phyloP scores from a whole-genome alignment of 352 stramenopile genomes.

The Phytophthora citrophthora region DNA sequence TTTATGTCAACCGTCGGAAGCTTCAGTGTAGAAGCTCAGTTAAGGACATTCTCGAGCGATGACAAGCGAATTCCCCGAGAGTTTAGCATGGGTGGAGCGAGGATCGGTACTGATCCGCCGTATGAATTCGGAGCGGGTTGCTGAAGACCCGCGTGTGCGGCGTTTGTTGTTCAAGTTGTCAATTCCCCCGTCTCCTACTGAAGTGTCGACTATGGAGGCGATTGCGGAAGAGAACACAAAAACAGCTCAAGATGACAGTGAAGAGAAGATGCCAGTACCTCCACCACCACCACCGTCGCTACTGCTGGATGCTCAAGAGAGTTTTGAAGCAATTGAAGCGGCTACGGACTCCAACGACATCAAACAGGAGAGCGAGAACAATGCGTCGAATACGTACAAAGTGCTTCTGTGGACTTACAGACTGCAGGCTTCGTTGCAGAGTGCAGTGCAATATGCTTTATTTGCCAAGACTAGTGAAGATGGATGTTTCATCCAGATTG shows the following conservation, averaged over 20 bases:
- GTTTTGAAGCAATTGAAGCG: conserved; percentile 76
- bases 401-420: conserved; percentile 84
- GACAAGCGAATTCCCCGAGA: conserved; percentile 45
- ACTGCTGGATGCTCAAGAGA: conserved; percentile 48
- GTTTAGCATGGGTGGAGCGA: conserved; percentile 79
- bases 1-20: conserved; percentile 1
- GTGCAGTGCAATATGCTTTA: conserved; percentile 72
- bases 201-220: conserved; percentile 31
- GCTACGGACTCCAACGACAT: conserved; percentile 53
- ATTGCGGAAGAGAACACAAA: conserved; percentile 31
- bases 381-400: conserved; percentile 68
- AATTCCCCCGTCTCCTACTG: conserved; percentile 28
- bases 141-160: conserved; percentile 80
- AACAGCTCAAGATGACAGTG: conserved; percentile 8
- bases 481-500: conserved; percentile 83
- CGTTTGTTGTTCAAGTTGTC: conserved; percentile 58
- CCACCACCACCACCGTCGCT: conserved; percentile 29
- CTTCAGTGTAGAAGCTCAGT: not conserved
- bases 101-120: conserved; percentile 83
- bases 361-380: conserved; percentile 83
- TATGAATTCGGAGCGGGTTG: conserved; percentile 90
- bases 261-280: conserved; percentile 40
- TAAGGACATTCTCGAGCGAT: conserved; percentile 2
- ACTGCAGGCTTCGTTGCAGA: conserved; percentile 78
- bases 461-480: conserved; percentile 86